These are phyloP conservation scores for Geranium rotundifolium DNA, from an alignment of 345 rosid species.

Conservation along the genomic window DNA sequence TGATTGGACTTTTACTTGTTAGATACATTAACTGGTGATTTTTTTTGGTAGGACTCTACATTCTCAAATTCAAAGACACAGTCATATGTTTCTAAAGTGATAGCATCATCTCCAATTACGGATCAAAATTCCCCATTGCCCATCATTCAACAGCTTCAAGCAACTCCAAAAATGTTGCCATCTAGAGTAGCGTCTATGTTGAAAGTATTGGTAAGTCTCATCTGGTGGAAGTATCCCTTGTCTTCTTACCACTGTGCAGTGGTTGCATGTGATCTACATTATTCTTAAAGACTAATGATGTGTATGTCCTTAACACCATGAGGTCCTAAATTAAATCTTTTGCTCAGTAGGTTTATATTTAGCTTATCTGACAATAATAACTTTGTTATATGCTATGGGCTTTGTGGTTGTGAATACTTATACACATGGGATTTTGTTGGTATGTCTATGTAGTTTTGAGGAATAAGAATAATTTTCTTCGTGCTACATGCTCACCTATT, in stretches of 20 bases:
- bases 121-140: conserved; percentile 39
- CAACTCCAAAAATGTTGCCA: conserved; percentile 52
- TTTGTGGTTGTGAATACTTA: too few species aligned
- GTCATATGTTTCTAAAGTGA: conserved; percentile 54
- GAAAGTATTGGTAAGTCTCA: conserved; percentile 60
- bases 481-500: too few species aligned
- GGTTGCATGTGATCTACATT: not conserved
- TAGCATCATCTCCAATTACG: conserved; percentile 45
- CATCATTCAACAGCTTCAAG: conserved; percentile 59
- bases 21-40: conserved; percentile 10
- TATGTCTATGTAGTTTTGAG: too few species aligned
- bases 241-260: too few species aligned
- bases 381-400: too few species aligned
- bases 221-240: not conserved
- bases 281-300: not conserved
- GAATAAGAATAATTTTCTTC: too few species aligned
- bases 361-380: not conserved
- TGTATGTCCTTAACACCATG: not conserved
- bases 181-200: conserved; percentile 83
- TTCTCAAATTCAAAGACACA: conserved; percentile 42
- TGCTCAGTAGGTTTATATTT: not conserved
- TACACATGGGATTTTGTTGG: too few species aligned
- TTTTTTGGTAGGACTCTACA: conserved; percentile 41
- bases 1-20: conserved; percentile 5
- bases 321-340: not conserved